phyloP scores from a whole-genome alignment of 1,284 basidiomycete genomes.

The Cutaneotrichosporon dermatis region DNA sequence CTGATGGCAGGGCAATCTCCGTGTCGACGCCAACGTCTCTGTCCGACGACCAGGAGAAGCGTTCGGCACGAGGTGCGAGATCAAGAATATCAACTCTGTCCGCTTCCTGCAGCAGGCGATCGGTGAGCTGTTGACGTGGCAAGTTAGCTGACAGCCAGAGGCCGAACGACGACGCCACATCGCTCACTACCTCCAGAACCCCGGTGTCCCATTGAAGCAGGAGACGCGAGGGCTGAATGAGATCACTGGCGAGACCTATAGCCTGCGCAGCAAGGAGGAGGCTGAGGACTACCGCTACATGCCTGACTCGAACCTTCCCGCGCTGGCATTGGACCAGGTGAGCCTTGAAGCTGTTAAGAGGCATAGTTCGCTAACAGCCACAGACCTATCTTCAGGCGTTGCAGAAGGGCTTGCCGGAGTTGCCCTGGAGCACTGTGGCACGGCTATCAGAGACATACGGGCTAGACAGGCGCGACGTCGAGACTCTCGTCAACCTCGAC shows the following conservation, averaged over 20 bases:
- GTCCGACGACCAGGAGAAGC: constrained; percentile 63
- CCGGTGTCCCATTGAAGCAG: constrained; percentile 52
- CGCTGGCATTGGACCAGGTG: constrained; percentile 59
- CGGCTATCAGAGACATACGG: constrained; percentile 59
- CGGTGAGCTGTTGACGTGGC: too few relatives aligned
- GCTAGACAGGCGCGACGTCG: constrained; percentile 62
- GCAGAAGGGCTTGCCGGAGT: constrained; percentile 63
- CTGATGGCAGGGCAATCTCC: constrained; percentile 69
- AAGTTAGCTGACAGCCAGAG: constrained; percentile 53
- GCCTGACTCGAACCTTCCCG: constrained; percentile 92
- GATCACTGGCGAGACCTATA: constrained; percentile 71
- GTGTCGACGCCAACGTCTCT: constrained; percentile 95
- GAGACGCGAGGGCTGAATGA: constrained; percentile 93
- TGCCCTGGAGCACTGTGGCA: constrained; percentile 64
- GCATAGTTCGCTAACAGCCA: too few relatives aligned
- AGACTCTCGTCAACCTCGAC: constrained; percentile 72
- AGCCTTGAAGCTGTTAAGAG: constrained; percentile 7
- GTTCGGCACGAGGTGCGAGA: constrained; percentile 84
- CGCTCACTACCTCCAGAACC: constrained; percentile 31
- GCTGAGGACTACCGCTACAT: constrained; percentile 96
- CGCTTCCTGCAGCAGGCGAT: constrained; percentile 82
- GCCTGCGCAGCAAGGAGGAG: constrained; percentile 83
- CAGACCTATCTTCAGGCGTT: constrained; percentile 63
- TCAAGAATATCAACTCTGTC: constrained; percentile 95
- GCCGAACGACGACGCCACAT: constrained; percentile 44